Base-by-base conservation (phyloP, 129 eudicot genomes). In the Rutidosis leptorrhynchoides region DNA sequence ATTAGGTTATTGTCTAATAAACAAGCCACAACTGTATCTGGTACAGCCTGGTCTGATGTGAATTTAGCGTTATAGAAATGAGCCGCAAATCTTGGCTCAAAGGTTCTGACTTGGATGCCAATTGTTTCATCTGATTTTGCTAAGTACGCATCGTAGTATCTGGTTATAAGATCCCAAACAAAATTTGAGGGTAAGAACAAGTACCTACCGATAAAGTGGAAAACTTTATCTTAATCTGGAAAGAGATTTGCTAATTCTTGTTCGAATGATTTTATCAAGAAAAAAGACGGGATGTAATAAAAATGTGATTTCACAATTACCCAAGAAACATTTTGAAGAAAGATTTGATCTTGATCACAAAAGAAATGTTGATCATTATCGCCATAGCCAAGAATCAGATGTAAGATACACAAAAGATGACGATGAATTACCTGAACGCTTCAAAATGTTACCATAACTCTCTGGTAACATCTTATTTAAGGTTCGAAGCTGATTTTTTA, bases 111-210 rank as follows among this genome's bases (percentile, higher is more conserved):
- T n/a, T 57, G 62, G 20, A 57, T 26, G 62, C 37, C 62, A 7
- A 57, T 15, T 26, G 25, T 57, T 57, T 57, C 62, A 57, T 57
- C 62, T 26, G 62, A 57, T 12, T 57, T 26, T 4, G 37, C 62
- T 57, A 57, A 35, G 26, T 57, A 26, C 0, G 12, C 32, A 14
- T 7, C 21, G 15, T 57, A 57, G 32, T 23, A 57, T 57, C 19
- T 57, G 9, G 62, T 57, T 57, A 57, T 57, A 57, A 57, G 21
- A 57, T 57, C 62, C 62, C 62, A 57, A n/a, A 57, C 62, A 2
- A 11, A 35, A 57, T 57, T 57, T 2, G 62, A 11, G 35, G 62
- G 37, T n/a, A 26, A 26, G 21, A 57, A 57, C 62, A 57, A 23
- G 15, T 57, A 57, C 35, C 62, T 5, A 24, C 35, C 9, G 3